Conservation (phyloP, 495 filamentous ascomycete genomes). For the Articulospora tetracladia region DNA sequence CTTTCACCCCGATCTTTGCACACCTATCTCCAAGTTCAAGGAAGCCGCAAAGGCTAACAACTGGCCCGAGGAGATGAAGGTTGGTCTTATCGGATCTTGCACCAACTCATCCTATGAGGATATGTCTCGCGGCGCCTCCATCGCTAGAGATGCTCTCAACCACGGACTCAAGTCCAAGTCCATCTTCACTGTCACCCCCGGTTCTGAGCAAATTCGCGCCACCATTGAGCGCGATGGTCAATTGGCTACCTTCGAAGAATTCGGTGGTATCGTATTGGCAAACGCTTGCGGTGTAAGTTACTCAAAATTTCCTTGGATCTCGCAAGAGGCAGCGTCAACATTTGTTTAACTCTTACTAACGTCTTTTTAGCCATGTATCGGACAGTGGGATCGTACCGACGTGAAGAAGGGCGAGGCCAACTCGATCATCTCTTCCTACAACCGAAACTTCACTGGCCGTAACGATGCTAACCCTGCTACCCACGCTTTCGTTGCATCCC, state of each 20-base stretch:
- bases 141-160: conserved; percentile 89
- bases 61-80: conserved; percentile 97
- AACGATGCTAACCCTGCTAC: conserved; percentile 99
- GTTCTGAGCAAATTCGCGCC: conserved; percentile 96
- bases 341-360: conserved; percentile 25
- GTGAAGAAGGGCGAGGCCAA: conserved; percentile 97
- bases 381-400: conserved; percentile 92
- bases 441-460: conserved; percentile 99
- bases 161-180: conserved; percentile 94
- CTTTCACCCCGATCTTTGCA: conserved; percentile 99
- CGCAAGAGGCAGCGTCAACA: background rate
- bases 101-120: conserved; percentile 99
- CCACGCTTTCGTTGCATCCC: conserved; percentile 98
- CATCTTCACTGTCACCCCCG: conserved; percentile 91
- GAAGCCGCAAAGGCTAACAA: conserved; percentile 89
- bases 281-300: conserved; percentile 69
- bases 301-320: conserved; percentile 26
- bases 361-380: conserved; percentile 6
- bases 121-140: conserved; percentile 92
- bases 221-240: conserved; percentile 85
- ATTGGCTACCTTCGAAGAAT: conserved; percentile 94
- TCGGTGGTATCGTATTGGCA: conserved; percentile 91
- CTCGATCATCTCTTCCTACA: conserved; percentile 94
- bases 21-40: conserved; percentile 96
- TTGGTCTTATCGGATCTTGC: conserved; percentile 95